phyloP scores from a whole-genome alignment of 176 grass and related monocot species.

The Coix lacrymajobi region DNA sequence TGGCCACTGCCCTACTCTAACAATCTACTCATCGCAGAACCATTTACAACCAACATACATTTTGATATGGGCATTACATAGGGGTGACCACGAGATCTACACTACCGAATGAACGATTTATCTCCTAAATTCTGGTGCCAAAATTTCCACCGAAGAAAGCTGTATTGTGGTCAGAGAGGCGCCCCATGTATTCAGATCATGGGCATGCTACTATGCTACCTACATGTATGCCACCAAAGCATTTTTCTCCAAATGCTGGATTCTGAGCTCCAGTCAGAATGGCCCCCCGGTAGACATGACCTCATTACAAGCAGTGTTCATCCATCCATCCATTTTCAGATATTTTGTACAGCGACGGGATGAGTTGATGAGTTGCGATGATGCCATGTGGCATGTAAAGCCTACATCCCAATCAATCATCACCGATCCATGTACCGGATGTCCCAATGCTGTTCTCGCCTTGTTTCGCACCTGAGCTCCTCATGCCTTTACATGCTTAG shows the following conservation, averaged over 20 bases:
- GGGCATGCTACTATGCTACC: slow-evolving; percentile 23
- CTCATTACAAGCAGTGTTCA: slow-evolving; percentile 35
- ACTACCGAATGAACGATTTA: slow-evolving; percentile 25
- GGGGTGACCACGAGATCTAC: slow-evolving; percentile 26
- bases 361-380: neutral
- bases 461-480: neutral
- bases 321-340: slow-evolving; percentile 37
- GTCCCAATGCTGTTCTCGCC: slow-evolving; percentile 22
- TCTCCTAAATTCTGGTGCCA: slow-evolving; percentile 51
- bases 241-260: slow-evolving; percentile 32
- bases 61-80: slow-evolving; percentile 39
- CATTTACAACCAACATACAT: slow-evolving; percentile 61
- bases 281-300: slow-evolving; percentile 8
- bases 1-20: slow-evolving; percentile 48
- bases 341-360: neutral
- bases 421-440: slow-evolving; percentile 1
- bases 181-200: slow-evolving; percentile 11
- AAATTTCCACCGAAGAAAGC: slow-evolving; percentile 48
- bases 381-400: neutral
- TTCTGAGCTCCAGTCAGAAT: slow-evolving; percentile 20
- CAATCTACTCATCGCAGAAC: slow-evolving; percentile 50
- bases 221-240: slow-evolving; percentile 26
- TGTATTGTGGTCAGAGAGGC: slow-evolving; percentile 45
- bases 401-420: neutral
- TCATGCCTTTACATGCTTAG: slow-evolving; percentile 8